Base-by-base conservation (phyloP, 345 rosid species). In the Geranium rotundifolium region DNA sequence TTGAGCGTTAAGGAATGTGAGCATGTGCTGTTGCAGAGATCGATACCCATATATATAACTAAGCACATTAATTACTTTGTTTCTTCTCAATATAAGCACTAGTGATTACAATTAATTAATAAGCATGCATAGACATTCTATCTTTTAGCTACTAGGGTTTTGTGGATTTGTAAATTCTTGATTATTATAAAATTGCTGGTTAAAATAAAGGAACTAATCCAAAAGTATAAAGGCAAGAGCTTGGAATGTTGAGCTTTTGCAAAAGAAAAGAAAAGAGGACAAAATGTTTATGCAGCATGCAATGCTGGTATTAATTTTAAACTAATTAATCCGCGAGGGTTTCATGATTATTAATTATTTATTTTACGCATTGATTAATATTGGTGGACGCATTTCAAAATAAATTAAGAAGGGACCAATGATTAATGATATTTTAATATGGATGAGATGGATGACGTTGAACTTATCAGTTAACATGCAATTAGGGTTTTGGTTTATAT, bases 1-100 rank as follows among this genome's bases (percentile, higher is more conserved):
- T 31, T 31, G 71, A 72, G 52, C 72, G 76, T 75, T 68, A 78
- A 75, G 80, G 77, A 74, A 77, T 73, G 77, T 70, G 50, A 74
- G 73, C 84, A 80, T 75, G 82, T 79, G 82, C 79, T 41, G 50
- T 41, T 41, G 50, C 29, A 75, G 57, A 72, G 81, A 72, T 71
- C n/a, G n/a, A n/a, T n/a, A 68, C 74, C 77, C 59, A 30, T 58
- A 20, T 56, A 17, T 29, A 10, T 19, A 49, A 37, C 7, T 62
- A 17, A 39, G 46, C 27, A 41, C 49, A 39, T 9, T 14, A 7
- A 27, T 29, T 34, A 14, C 19, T 41, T 14, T 60, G 49, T 30
- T 8, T 34, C 39, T 4, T 19, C 17, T 29, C 20, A 29, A 29
- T 60, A 0, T 7, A 60, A 3, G 50, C 50, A 1, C 50, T 5